Conservation (phyloP, 176 grass and related monocot species). For the Echinochloa phyllopogon region DNA sequence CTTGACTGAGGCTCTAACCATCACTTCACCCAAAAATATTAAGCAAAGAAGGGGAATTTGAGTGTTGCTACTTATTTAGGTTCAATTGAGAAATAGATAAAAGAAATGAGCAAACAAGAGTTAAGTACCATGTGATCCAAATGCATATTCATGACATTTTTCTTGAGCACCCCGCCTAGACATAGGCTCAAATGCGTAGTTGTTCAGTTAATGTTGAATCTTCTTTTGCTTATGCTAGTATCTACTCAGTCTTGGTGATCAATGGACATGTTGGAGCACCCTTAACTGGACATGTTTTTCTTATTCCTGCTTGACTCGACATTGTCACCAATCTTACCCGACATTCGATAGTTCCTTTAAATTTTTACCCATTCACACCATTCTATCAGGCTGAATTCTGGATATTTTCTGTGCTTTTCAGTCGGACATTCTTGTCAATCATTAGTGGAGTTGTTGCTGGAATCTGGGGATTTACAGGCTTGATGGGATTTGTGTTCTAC, state of each 20-base stretch:
- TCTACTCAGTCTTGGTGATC: background rate
- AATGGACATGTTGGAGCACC: background rate
- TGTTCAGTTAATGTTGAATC: background rate
- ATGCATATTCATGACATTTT: background rate
- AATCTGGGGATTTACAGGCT: slow-evolving; percentile 82
- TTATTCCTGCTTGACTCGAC: background rate
- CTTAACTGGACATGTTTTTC: background rate
- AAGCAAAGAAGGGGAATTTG: too few species aligned
- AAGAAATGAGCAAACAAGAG: slow-evolving; percentile 12
- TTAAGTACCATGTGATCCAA: background rate
- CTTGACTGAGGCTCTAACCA: background rate
- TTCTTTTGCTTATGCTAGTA: background rate
- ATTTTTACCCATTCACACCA: background rate
- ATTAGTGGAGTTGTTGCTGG: slow-evolving; percentile 87
- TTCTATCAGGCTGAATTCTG: slow-evolving; percentile 4
- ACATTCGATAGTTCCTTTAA: background rate
- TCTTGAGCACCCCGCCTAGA: background rate
- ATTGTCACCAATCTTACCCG: background rate
- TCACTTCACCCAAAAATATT: background rate
- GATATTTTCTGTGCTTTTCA: slow-evolving; percentile 44
- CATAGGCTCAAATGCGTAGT: background rate
- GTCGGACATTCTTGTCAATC: slow-evolving; percentile 91
- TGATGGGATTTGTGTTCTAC: slow-evolving; percentile 83
- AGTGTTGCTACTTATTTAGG: background rate
- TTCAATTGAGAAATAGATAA: slow-evolving; percentile 19